Base-by-base conservation (phyloP, 2,329 filamentous ascomycete species). In the Magnaporthales sp. region DNA sequence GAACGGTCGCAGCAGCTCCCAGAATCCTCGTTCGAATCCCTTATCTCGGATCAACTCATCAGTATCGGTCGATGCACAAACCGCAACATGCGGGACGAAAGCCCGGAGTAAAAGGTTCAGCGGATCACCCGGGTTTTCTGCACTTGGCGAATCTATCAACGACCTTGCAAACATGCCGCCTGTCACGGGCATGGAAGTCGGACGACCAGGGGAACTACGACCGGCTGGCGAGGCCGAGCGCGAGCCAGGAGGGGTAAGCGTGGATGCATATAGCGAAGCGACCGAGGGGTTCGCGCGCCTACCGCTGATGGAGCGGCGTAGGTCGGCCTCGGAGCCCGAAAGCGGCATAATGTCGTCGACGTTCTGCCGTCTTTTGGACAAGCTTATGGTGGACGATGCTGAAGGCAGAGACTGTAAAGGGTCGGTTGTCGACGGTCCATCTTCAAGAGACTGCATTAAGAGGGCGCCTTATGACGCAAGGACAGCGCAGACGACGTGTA, bases 1-100 rank as follows among this genome's bases (percentile, higher is more conserved):
- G 79, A 96, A 99, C 0, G 95, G 94, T 64, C 94, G 84, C 67
- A 99, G 79, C 27, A 99, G 80, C 76, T 96, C 91, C 81, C 93
- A 89, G 63, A 99, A 82, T 0, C 94, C 93, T 61, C 88, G 84
- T 54, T 86, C 81, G 70, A 98, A 91, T 0, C 96, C 96, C 78
- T 99, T 99, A 70, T 90, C 88, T 68, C 83, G 84, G 66, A 93
- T 84, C 67, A 99, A 79, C 67, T 89, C 85, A 74, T 97, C 91
- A 0, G 92, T 95, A 74, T 98, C 94, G 19, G 85, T 80, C 15
- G 94, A 97, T n/a, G 92, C 87, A 71, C 93, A 90, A 30, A 99
- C 86, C 7, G 91, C 91, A 62, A 99, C 87, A 69, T 95, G 91
- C 0, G 95, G 96, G 15, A 94, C 91, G 75, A 97, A 97, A 2